Evolutionary conservation across 805 yeast species (phyloP).

Genomic region (Pachysolen tannophilus): DNA sequence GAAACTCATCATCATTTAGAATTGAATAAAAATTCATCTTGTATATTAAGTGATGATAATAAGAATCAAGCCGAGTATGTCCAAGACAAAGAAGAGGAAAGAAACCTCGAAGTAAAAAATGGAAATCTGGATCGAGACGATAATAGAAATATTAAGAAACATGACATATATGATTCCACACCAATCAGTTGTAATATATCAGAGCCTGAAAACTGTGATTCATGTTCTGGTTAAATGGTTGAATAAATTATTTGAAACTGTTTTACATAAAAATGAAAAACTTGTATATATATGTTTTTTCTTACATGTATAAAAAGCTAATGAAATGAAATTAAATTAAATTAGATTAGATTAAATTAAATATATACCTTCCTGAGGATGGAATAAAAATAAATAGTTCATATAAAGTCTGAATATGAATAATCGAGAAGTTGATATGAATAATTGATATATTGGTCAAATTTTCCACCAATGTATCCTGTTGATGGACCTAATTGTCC

Average conservation of each 20-base stretch:
- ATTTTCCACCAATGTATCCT: constrained; percentile 17
- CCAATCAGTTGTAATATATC: constrained; percentile 14
- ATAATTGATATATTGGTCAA: constrained; percentile 12
- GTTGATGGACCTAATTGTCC: constrained; percentile 14
- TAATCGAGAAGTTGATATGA: constrained; percentile 1
- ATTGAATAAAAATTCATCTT: background rate
- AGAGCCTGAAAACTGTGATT: constrained; percentile 23
- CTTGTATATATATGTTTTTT: too few species aligned
- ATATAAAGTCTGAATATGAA: background rate
- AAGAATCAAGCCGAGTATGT: too few species aligned
- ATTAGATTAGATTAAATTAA: too few species aligned
- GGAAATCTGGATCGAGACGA: background rate
- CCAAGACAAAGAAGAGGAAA: too few species aligned
- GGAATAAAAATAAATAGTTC: background rate
- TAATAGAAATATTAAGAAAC: background rate
- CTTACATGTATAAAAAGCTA: too few species aligned
- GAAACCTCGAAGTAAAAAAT: background rate
- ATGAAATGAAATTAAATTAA: too few species aligned
- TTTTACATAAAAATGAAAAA: too few species aligned
- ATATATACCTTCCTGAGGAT: too few species aligned
- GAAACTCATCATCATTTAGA: background rate
- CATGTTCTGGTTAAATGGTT: constrained; percentile 26
- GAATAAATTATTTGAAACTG: background rate
- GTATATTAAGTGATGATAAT: background rate
- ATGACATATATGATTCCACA: constrained; percentile 10